Conservation (phyloP, 2,329 filamentous ascomycete genomes). For the Alternaria gansuensis region DNA sequence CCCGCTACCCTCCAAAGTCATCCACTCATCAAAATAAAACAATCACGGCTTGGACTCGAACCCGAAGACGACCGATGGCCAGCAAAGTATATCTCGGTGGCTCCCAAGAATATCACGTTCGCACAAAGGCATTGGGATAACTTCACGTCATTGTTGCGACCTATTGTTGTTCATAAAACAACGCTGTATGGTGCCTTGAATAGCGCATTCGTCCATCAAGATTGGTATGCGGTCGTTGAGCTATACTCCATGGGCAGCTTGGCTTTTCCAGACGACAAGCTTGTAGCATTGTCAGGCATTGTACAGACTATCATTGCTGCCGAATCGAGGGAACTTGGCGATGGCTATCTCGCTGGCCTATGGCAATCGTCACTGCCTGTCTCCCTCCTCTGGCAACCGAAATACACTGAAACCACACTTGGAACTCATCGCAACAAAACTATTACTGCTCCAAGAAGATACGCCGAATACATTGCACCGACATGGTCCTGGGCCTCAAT, state of each 20-base stretch:
- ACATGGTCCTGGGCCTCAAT: slow-evolving; percentile 32
- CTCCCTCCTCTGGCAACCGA: slow-evolving; percentile 15
- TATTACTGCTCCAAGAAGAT: neutral
- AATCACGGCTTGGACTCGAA: slow-evolving; percentile 9
- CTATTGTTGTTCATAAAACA: neutral
- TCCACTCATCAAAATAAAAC: slow-evolving; percentile 11
- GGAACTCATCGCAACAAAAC: neutral
- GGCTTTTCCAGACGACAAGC: slow-evolving; percentile 7
- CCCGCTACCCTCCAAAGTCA: neutral
- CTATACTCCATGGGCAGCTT: slow-evolving; percentile 7
- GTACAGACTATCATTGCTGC: slow-evolving; percentile 1
- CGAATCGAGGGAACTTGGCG: neutral
- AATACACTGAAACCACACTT: neutral
- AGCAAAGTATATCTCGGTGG: neutral
- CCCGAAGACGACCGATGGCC: slow-evolving; percentile 13
- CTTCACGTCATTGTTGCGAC: neutral
- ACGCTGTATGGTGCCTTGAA: slow-evolving; percentile 7
- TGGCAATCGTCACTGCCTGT: slow-evolving; percentile 17
- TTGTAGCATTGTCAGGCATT: slow-evolving; percentile 18
- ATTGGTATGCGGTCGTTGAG: slow-evolving; percentile 17
- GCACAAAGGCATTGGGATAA: neutral
- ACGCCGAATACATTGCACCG: slow-evolving; percentile 15
- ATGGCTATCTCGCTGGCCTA: slow-evolving; percentile 21
- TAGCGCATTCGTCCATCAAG: neutral
- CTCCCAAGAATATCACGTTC: neutral